Evolutionary conservation across 345 rosid species (phyloP), one percentile per base, ranked within the genome.

Genomic region (Eucalyptus polybractea): DNA sequence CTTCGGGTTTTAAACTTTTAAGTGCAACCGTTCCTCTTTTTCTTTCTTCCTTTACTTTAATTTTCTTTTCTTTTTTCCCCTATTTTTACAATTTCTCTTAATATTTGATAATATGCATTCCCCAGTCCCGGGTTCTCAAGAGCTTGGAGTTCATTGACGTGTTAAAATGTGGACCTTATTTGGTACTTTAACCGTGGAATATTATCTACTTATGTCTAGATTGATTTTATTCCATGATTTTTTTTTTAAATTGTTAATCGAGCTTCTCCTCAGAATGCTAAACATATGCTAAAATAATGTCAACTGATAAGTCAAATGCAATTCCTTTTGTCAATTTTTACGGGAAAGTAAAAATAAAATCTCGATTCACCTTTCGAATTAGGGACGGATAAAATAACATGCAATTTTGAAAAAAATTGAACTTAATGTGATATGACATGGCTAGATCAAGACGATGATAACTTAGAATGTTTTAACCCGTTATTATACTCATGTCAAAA

Each of bases 401-500:
- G 37, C 1, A 65, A 2, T 7, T 14, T n/a, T n/a, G 19, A 37
- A 72, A 37, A 14, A 37, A 40, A 21, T 19, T 12, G 4, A 72
- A 33, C 14, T 37, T 15, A 4, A 37, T 6, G 2, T 0, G 14
- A 1, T 19, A 19, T 6, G 3, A 65, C 37, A 29, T n/a, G 40
- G 6, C 21, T 65, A 14, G 40, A 10, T n/a, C 2, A 15, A 14
- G 31, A 65, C 1, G 4, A 7, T 1, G 37, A n/a, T 14, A 2
- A 72, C 6, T 37, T 0, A 4, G 0, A 21, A 37, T 0, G 8
- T 10, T 3, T 76, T 37, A 6, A 37, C 5, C 5, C 0, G 0
- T 37, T 0, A 10, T 37, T 33, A 6, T 37, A 37, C 81, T 72
- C 9, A 1, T 5, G 0, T 65, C 10, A 7, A 14, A 72, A 33